Evolutionary conservation across 2,329 filamentous ascomycete species (phyloP), one percentile per base, ranked within the genome.

Genomic region (Onygenales sp.): DNA sequence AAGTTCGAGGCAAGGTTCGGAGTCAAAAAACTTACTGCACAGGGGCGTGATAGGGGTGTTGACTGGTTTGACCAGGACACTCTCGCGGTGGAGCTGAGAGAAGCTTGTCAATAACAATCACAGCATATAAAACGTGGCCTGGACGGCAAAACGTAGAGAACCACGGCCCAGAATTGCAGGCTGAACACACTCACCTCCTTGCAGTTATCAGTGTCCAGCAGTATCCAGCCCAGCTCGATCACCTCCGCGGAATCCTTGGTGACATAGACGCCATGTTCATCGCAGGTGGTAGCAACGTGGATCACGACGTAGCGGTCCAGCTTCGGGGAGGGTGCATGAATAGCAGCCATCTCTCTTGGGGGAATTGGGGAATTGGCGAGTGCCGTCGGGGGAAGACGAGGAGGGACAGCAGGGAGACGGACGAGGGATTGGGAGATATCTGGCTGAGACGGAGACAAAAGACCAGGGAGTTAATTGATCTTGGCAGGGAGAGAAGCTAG

Each of bases 221-320:
- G 76, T 68, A 97, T 95, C 93, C 93, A 98, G 59, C 92, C 93
- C 69, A 98, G 81, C 81, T 98, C 93, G 72, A 98, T 98, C 61
- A 98, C 93, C 77, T 98, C 93, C 58, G 93, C 93, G 55, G 93
- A 97, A 75, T 98, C 93, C 75, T 97, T 97, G 56, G 93, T 98
- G 55, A 98, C 93, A 73, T 98, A 98, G 61, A 98, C 93, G 59
- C 93, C 93, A 75, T 98, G 93, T 73, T 98, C 93, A 72, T 98
- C 93, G 75, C 93, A 98, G 63, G 93, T 98, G 38, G 93, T 98
- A 59, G 93, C 93, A 67, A 97, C 92, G 74, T 98, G 93, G 71
- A 97, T 95, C 67, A 98, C 89, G 61, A 96, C 87, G 75, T 95
- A 98, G 72, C 92, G 88, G 77, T 98, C 93, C 74, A 95, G 82